Evolutionary conservation across 1,284 basidiomycete species (phyloP), one percentile per base, ranked within the genome.

Genomic region (Apiotrichum laibachii): DNA sequence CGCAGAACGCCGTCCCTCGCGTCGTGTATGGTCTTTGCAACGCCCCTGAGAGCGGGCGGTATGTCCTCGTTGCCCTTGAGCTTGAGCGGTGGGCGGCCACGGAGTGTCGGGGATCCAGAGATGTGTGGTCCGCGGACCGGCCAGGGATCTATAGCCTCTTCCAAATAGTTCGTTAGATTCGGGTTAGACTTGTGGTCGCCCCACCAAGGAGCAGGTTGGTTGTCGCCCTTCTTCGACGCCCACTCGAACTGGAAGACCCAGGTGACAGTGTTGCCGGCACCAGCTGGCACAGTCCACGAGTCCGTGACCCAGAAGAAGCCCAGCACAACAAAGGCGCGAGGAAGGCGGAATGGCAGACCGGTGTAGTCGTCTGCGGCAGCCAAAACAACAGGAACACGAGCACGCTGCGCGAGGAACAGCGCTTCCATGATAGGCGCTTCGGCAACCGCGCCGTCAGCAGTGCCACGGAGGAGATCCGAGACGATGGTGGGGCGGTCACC

Each of bases 251-350:
- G 65, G 57, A 76, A 77, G 51, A 66, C 66, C 76, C 76, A 78
- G 5, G 61, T 52, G 48, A 62, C 57, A 31, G 34, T 21, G 19
- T 57, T 35, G n/a, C 45, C 21, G 0, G 33, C n/a, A 10, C 19
- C 39, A 33, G 67, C 63, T 1, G 73, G 73, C 57, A 76, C 76
- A n/a, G 73, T 60, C 77, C 77, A 78, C 37, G 76, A 72, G 53
- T 75, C 76, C 0, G 66, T 60, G 26, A 77, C 57, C 73, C 73
- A 78, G 63, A 75, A 77, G 72, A 72, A 78, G n/a, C 77, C 77
- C 5, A 78, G 65, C 1, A 72, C 68, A 37, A 75, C 57, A 21
- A 71, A 66, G 1, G 70, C 61, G n/a, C 68, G 54, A 5, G 70
- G 69, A 6, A 76, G 67, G 33, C 66, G 63, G 61, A 74, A 77